Percentiles rank a stretch among this genome's conserved stretches.
These are phyloP conservation scores for Corymbia citriodora DNA, from an alignment of 441 rosid genomes.

Conservation along the genomic window DNA sequence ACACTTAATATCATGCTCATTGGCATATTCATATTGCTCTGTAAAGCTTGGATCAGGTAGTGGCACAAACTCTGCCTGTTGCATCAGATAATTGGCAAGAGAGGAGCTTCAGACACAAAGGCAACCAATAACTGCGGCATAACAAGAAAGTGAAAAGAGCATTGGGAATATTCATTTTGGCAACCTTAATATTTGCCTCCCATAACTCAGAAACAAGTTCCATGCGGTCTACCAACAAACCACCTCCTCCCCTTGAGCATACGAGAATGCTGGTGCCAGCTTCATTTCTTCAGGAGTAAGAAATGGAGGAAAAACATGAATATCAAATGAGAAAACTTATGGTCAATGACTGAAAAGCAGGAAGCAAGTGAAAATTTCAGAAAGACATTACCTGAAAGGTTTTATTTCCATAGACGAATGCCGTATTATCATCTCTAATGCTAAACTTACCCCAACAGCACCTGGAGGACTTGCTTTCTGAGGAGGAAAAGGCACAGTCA, in stretches of 20 bases:
- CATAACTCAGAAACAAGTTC: constrained; percentile 84
- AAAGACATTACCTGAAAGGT: constrained; percentile 42
- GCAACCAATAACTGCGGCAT: neutral
- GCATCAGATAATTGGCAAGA: constrained; percentile 7
- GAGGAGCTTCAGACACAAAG: constrained; percentile 5
- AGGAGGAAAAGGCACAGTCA: constrained; percentile 1
- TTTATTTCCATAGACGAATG: constrained; percentile 59
- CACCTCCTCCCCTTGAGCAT: constrained; percentile 98
- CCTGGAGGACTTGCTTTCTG: constrained; percentile 86
- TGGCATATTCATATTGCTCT: constrained; percentile 96
- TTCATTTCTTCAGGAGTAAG: constrained; percentile 51
- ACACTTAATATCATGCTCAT: constrained; percentile 86
- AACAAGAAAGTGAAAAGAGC: neutral
- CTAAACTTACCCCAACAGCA: constrained; percentile 89
- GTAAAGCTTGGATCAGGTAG: constrained; percentile 92
- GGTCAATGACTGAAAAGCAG: neutral
- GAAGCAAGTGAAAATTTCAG: neutral
- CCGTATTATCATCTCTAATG: constrained; percentile 79
- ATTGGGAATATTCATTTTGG: neutral
- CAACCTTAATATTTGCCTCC: constrained; percentile 85
- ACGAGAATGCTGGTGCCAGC: constrained; percentile 59
- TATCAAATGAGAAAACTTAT: neutral
- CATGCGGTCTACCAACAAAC: constrained; percentile 90
- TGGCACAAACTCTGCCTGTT: constrained; percentile 87
- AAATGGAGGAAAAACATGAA: neutral